Percentiles rank a stretch among this genome's conserved stretches.
phyloP scores from a whole-genome alignment of 2,329 filamentous ascomycete genomes.

The Aureobasidium melanogenum region DNA sequence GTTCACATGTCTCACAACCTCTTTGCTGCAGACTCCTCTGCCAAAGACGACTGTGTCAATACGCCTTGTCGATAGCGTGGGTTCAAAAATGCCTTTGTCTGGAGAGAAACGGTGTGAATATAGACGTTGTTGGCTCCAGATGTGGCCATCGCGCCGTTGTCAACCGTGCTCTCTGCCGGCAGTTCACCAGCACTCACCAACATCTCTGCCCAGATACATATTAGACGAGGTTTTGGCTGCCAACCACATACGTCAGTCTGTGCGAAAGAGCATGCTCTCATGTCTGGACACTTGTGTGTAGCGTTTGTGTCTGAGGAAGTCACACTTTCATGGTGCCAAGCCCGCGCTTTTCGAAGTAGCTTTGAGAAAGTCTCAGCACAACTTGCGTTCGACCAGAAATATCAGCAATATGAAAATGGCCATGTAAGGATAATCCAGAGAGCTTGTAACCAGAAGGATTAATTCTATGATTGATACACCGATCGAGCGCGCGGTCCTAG shows the following conservation, averaged over 20 bases:
- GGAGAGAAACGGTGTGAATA: constrained; percentile 2
- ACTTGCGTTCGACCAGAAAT: not conserved
- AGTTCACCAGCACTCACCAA: not conserved
- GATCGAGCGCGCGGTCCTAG: not conserved
- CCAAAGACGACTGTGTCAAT: not conserved
- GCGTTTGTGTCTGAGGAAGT: not conserved
- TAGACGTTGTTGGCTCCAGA: constrained; percentile 6
- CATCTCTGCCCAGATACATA: not conserved
- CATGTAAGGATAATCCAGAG: not conserved
- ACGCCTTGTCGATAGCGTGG: constrained; percentile 4
- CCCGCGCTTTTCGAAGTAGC: not conserved
- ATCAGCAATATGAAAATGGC: not conserved
- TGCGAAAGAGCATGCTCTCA: not conserved
- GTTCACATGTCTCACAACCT: not conserved
- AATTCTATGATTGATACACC: not conserved
- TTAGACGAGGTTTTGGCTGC: not conserved
- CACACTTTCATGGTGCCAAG: not conserved
- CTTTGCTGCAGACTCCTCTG: not conserved
- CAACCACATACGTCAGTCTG: not conserved
- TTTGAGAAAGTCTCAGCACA: not conserved
- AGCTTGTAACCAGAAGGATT: too few relatives aligned
- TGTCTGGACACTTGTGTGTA: not conserved
- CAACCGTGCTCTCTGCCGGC: not conserved
- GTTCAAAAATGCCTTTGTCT: not conserved
- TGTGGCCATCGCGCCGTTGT: constrained; percentile 1